phyloP scores from a whole-genome alignment of 257 asterid species.

The Solanum lycopersicoides region DNA sequence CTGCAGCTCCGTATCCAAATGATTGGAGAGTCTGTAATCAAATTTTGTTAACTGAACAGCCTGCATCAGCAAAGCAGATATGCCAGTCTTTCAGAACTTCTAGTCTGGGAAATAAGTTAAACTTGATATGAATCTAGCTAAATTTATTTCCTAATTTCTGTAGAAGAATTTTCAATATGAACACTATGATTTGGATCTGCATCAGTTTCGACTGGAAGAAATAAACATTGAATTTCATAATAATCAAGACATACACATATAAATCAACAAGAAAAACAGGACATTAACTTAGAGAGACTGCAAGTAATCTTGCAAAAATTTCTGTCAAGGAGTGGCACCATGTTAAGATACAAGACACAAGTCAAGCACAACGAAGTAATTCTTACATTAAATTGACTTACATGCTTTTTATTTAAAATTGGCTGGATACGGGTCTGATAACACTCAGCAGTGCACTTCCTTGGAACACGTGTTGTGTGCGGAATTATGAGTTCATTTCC shows the following conservation, averaged over 20 bases:
- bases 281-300: not conserved
- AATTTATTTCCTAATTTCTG: not conserved
- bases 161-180: not conserved
- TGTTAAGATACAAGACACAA: not conserved
- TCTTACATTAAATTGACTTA: conserved; percentile 11
- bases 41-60: conserved; percentile 62
- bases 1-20: conserved; percentile 41
- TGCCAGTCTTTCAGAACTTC: not conserved
- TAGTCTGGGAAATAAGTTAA: not conserved
- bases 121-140: not conserved
- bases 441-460: conserved; percentile 52
- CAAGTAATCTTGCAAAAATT: not conserved
- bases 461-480: conserved; percentile 40
- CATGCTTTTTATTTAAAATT: conserved; percentile 38
- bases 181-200: not conserved
- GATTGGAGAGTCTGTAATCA: conserved; percentile 67
- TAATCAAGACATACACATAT: not conserved
- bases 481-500: conserved; percentile 29
- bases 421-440: conserved; percentile 56
- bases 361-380: not conserved
- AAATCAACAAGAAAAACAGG: not conserved
- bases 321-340: not conserved
- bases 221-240: not conserved
- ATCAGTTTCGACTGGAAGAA: not conserved
- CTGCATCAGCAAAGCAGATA: conserved; percentile 19